Evolutionary conservation across 176 grass and related monocot species (phyloP).

Genomic region (Carex kokanica): DNA sequence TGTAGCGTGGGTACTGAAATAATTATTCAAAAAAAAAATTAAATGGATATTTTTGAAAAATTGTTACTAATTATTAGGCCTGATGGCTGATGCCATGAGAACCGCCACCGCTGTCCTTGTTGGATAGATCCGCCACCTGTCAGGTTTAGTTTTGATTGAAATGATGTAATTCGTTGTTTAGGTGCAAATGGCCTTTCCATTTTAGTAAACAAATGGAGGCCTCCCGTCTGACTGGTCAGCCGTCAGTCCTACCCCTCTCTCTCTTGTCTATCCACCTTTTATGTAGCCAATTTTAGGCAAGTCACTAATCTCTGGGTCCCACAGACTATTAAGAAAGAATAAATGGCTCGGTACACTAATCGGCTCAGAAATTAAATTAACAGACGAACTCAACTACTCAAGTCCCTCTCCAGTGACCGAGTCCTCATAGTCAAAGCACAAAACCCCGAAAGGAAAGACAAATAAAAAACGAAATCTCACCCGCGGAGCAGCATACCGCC

Average conservation of each 20-base stretch:
- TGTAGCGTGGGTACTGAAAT: too few relatives aligned
- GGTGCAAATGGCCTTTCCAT: background rate
- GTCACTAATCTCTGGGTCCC: background rate
- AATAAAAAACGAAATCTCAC: background rate
- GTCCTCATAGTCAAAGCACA: constrained; percentile 12
- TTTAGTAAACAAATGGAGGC: background rate
- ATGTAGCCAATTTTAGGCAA: background rate
- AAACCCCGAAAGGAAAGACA: background rate
- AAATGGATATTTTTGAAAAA: background rate
- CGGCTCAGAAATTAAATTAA: background rate
- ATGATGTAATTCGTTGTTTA: background rate
- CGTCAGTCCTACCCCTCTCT: background rate
- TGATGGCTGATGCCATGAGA: background rate
- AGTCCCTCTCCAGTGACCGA: background rate
- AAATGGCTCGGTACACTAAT: background rate
- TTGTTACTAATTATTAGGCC: background rate
- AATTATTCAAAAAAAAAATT: too few relatives aligned
- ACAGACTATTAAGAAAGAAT: background rate
- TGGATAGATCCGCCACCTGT: background rate
- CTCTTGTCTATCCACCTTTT: background rate
- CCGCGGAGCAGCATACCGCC: constrained; percentile 22
- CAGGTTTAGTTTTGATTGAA: background rate
- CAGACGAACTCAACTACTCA: background rate
- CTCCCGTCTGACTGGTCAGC: background rate
- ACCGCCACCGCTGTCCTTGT: background rate